Conservation (phyloP, 805 yeast genomes). For the Spencermartinsiella europaea region DNA sequence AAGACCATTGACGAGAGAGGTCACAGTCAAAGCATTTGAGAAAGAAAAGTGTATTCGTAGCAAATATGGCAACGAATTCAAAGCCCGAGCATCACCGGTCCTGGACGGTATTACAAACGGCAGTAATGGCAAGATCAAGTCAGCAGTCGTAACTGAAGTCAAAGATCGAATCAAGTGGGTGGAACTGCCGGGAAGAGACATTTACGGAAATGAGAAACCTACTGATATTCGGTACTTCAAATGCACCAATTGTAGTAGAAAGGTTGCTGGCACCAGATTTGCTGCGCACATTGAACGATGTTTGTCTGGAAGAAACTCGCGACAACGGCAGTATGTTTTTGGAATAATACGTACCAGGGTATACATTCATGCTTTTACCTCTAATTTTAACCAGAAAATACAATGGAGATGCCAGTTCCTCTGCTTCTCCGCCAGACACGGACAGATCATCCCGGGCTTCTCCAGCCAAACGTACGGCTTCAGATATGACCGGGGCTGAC, state of each 20-base stretch:
- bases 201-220: constrained; percentile 37
- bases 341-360: not conserved
- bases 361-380: not conserved
- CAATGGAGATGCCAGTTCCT: constrained; percentile 3
- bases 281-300: constrained; percentile 93
- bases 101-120: constrained; percentile 1
- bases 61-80: constrained; percentile 29
- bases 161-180: constrained; percentile 21
- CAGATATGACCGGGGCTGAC: constrained; percentile 4
- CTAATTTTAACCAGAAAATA: not conserved
- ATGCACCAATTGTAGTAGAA: constrained; percentile 79
- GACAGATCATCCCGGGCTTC: constrained; percentile 8
- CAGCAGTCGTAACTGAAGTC: constrained; percentile 21
- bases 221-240: constrained; percentile 60
- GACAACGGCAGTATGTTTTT: constrained; percentile 6
- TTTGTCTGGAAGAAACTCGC: constrained; percentile 54
- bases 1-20: constrained; percentile 31
- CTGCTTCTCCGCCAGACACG: constrained; percentile 12
- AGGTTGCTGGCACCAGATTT: constrained; percentile 84
- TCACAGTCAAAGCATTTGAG: constrained; percentile 30
- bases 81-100: constrained; percentile 3
- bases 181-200: constrained; percentile 34
- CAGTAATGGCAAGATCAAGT: constrained; percentile 11
- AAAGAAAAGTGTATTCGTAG: constrained; percentile 30
- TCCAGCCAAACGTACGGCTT: constrained; percentile 14